Conservation (phyloP, 2,329 filamentous ascomycete genomes). For the Teratosphaeria nubilosa region DNA sequence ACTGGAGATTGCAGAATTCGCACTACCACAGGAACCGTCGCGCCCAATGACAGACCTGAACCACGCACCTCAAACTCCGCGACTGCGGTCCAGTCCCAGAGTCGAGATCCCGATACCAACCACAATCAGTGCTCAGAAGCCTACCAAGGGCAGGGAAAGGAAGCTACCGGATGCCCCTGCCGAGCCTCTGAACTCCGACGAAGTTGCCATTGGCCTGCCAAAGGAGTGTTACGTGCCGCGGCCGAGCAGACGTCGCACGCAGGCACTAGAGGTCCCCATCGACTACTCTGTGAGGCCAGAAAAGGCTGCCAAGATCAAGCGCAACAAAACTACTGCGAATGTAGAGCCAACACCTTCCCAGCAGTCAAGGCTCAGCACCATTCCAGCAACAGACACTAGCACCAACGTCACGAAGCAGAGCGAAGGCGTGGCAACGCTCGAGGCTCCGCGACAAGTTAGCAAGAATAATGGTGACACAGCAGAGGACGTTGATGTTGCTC, state of each 20-base stretch:
- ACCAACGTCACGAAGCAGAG: background rate
- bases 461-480: background rate
- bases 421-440: background rate
- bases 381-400: background rate
- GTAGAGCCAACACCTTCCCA: background rate
- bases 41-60: background rate
- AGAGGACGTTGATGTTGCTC: background rate
- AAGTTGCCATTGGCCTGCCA: slow-evolving; percentile 25
- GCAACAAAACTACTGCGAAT: slow-evolving; percentile 23
- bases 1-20: background rate
- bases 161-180: slow-evolving; percentile 10
- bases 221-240: slow-evolving; percentile 31
- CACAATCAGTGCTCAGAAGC: slow-evolving; percentile 12
- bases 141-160: slow-evolving; percentile 11
- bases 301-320: slow-evolving; percentile 31
- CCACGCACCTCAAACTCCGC: slow-evolving; percentile 2
- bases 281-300: slow-evolving; percentile 29
- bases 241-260: slow-evolving; percentile 25
- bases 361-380: background rate
- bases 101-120: slow-evolving; percentile 12
- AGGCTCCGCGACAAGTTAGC: background rate
- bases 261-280: slow-evolving; percentile 15
- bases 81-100: slow-evolving; percentile 14
- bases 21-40: background rate
- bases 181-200: slow-evolving; percentile 21